Evolutionary conservation across 805 yeast genomes (phyloP).

Genomic region (Metschnikowia noctiluminum): DNA sequence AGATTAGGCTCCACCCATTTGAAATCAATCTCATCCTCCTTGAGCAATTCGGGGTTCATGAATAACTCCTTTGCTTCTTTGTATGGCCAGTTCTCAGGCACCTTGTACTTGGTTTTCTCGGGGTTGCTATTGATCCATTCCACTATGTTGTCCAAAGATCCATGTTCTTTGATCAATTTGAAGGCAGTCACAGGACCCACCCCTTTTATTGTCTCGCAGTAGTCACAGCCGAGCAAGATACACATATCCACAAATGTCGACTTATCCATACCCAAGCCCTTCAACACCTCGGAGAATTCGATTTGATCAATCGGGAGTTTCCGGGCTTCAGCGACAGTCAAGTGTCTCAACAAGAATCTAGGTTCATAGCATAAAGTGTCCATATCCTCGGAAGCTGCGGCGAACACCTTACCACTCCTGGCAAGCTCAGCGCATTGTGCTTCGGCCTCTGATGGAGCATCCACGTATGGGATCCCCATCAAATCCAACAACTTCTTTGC

Average conservation of each 20-base stretch:
- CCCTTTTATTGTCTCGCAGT: slow-evolving; percentile 92
- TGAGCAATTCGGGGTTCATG: slow-evolving; percentile 72
- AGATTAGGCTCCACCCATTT: slow-evolving; percentile 90
- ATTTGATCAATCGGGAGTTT: slow-evolving; percentile 90
- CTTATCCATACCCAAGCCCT: slow-evolving; percentile 70
- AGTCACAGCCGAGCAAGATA: slow-evolving; percentile 93
- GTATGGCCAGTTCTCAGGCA: slow-evolving; percentile 95
- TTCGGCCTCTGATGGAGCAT: slow-evolving; percentile 98
- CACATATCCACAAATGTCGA: slow-evolving; percentile 85
- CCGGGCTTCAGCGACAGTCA: slow-evolving; percentile 91
- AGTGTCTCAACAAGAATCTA: slow-evolving; percentile 76
- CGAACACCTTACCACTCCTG: slow-evolving; percentile 84
- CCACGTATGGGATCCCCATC: slow-evolving; percentile 94
- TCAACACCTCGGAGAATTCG: slow-evolving; percentile 60
- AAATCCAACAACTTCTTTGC: slow-evolving; percentile 75
- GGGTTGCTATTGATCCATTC: slow-evolving; percentile 56
- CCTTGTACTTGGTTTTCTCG: slow-evolving; percentile 60
- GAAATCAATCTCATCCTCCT: slow-evolving; percentile 58
- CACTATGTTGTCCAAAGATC: slow-evolving; percentile 74
- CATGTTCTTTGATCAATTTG: slow-evolving; percentile 83
- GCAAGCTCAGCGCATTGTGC: slow-evolving; percentile 97
- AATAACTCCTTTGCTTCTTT: slow-evolving; percentile 84
- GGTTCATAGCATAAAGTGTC: slow-evolving; percentile 93
- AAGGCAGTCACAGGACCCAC: slow-evolving; percentile 95
- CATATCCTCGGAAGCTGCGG: slow-evolving; percentile 99